Evolutionary conservation across 2,329 filamentous ascomycete species (phyloP).

Genomic region (Bipolaris sorokiniana): DNA sequence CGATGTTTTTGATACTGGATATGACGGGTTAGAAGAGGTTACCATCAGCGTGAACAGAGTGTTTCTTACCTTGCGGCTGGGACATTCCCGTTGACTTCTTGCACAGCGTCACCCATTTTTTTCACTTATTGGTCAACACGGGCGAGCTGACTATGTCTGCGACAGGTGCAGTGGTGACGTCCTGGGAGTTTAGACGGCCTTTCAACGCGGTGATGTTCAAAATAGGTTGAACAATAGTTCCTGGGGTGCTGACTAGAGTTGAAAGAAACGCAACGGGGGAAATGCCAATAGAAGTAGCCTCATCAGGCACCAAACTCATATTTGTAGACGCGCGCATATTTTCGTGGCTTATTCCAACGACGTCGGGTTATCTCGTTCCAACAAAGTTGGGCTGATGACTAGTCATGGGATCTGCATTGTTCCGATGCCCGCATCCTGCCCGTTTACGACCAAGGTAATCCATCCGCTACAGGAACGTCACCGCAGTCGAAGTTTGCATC

Average conservation of each 20-base stretch:
- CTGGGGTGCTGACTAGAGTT: neutral
- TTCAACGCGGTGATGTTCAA: neutral
- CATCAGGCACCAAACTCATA: neutral
- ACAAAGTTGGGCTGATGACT: slow-evolving; percentile 18
- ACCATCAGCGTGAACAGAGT: neutral
- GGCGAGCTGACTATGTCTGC: neutral
- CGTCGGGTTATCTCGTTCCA: slow-evolving; percentile 27
- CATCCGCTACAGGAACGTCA: slow-evolving; percentile 9
- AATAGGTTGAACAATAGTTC: neutral
- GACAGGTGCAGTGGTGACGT: neutral
- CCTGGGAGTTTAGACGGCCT: too few species aligned
- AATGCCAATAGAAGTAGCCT: neutral
- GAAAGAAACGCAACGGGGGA: neutral
- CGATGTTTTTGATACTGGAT: slow-evolving; percentile 32
- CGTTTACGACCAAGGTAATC: slow-evolving; percentile 7
- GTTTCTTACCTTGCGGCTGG: slow-evolving; percentile 17
- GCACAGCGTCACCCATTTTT: slow-evolving; percentile 14
- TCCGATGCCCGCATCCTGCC: slow-evolving; percentile 32
- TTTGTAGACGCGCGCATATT: neutral
- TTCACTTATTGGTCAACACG: neutral
- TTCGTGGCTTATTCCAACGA: slow-evolving; percentile 20
- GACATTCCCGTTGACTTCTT: neutral
- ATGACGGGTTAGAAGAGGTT: neutral
- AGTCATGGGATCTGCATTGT: slow-evolving; percentile 33
- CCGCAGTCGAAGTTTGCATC: neutral